Evolutionary conservation across 2,329 filamentous ascomycete species (phyloP).

Genomic region (Neofusicoccum umdonicola): DNA sequence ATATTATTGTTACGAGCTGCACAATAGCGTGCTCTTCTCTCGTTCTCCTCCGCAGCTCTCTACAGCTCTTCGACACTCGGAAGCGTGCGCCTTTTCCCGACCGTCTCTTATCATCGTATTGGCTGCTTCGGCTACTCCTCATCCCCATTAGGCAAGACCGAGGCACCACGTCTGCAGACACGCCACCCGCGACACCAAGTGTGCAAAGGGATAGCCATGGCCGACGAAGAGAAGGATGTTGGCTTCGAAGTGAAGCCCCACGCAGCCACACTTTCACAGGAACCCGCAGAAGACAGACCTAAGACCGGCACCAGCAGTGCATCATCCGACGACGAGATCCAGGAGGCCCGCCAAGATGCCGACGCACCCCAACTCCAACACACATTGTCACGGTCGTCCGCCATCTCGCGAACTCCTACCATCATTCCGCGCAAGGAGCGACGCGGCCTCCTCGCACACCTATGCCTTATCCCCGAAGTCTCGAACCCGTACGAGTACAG

Average conservation of each 20-base stretch:
- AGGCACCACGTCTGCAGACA: background rate
- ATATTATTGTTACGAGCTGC: background rate
- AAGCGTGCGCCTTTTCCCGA: background rate
- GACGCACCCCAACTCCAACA: constrained; percentile 19
- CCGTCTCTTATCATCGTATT: background rate
- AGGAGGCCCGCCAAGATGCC: constrained; percentile 22
- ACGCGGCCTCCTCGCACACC: constrained; percentile 68
- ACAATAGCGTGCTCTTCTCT: background rate
- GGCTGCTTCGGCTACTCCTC: background rate
- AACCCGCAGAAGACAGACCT: constrained; percentile 15
- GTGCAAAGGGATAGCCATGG: background rate
- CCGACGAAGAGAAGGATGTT: constrained; percentile 2
- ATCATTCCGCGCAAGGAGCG: constrained; percentile 55
- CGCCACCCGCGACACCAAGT: background rate
- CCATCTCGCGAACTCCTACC: constrained; percentile 40
- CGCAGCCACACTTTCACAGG: background rate
- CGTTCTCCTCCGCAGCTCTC: background rate
- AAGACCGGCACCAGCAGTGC: constrained; percentile 27
- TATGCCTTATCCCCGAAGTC: constrained; percentile 76
- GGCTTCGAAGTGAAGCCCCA: background rate
- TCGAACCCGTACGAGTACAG: constrained; percentile 72
- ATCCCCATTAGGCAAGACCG: constrained; percentile 1
- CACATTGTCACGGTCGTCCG: constrained; percentile 24
- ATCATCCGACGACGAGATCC: constrained; percentile 17
- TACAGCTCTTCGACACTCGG: background rate